Base-by-base conservation (phyloP, 495 filamentous ascomycete species). In the Cladorrhinum samala region DNA sequence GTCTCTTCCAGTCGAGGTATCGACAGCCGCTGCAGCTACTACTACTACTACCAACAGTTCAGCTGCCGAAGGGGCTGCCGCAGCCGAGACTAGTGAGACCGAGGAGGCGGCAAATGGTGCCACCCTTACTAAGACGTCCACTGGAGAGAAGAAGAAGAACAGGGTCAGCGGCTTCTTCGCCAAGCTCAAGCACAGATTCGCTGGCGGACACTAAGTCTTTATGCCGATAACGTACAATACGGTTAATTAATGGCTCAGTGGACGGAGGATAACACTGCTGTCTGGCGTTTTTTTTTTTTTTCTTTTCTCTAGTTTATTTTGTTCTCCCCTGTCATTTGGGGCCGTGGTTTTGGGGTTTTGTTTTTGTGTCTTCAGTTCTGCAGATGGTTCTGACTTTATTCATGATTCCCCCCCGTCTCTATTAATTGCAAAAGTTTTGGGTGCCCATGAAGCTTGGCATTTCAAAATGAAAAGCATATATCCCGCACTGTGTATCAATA, bases 1-100 rank as follows among this genome's bases (percentile, higher is more conserved):
- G 2, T 74, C 88, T 23, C 62, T 74, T 23, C 75, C 82, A 56
- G 79, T 88, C 20, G 77, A 83, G 41, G 56, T 72, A 48, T 69
- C 71, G 33, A 83, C 87, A 21, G 87, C 92, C 66, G 87, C 88
- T 21, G 80, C 85, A 20, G 81, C 78, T 19, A 81, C 45, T 25
- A 24, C 42, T 24, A 21, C 42, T 45, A 19, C 42, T 23, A 19
- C 7, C 14, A 13, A n/a, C 42, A 19, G 16, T 45, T 9, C 45
- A 9, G 16, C 45, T 16, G 18, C 45, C 24, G 45, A 47, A 47
- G 14, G 9, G 5, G n/a, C 45, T n/a, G 25, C 21, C 23, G 5
- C 45, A 13, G 16, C 45, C 18, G n/a, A 24, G 27, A 58, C 62
- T 11, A 53, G 63, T 5, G 46, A 59, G 1, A 52, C 58, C 16